Conservation (phyloP, 2,329 filamentous ascomycete genomes). For the Aspergillus eucalypticola region DNA sequence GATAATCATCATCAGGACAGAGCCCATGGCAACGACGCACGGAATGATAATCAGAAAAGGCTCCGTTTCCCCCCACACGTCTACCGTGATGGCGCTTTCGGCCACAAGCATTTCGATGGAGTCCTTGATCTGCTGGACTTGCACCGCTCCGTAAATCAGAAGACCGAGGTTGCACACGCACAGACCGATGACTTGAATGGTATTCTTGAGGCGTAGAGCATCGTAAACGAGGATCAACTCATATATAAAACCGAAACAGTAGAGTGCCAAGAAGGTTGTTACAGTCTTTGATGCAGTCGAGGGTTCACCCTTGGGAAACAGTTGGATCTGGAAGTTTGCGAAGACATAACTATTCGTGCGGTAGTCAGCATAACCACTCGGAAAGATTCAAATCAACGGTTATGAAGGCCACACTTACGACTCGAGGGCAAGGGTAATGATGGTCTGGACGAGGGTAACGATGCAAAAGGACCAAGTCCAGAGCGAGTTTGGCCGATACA, state of each 20-base stretch:
- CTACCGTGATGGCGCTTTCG: constrained; percentile 46
- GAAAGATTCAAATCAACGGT: neutral
- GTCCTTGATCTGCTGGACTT: constrained; percentile 83
- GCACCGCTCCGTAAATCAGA: constrained; percentile 87
- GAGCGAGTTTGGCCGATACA: constrained; percentile 77
- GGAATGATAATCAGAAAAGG: constrained; percentile 85
- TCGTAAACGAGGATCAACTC: constrained; percentile 89
- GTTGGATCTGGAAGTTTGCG: constrained; percentile 70
- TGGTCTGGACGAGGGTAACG: constrained; percentile 72
- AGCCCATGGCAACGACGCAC: constrained; percentile 74
- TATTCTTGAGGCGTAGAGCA: constrained; percentile 91
- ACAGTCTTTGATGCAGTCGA: constrained; percentile 63
- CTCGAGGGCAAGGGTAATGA: constrained; percentile 80
- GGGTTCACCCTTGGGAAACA: constrained; percentile 45
- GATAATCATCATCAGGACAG: constrained; percentile 70
- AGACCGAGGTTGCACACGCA: constrained; percentile 91
- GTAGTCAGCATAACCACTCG: constrained; percentile 7
- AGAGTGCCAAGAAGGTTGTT: constrained; percentile 90
- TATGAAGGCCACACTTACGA: constrained; percentile 60
- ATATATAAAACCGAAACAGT: constrained; percentile 97
- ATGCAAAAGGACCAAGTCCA: constrained; percentile 89
- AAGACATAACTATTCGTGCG: constrained; percentile 74
- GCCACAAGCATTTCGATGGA: constrained; percentile 62
- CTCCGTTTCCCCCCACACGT: constrained; percentile 69
- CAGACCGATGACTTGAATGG: constrained; percentile 95